Percentiles rank a stretch among this genome's conserved stretches.
phyloP scores from a whole-genome alignment of 441 rosid genomes.

The Erysimum cheiri region DNA sequence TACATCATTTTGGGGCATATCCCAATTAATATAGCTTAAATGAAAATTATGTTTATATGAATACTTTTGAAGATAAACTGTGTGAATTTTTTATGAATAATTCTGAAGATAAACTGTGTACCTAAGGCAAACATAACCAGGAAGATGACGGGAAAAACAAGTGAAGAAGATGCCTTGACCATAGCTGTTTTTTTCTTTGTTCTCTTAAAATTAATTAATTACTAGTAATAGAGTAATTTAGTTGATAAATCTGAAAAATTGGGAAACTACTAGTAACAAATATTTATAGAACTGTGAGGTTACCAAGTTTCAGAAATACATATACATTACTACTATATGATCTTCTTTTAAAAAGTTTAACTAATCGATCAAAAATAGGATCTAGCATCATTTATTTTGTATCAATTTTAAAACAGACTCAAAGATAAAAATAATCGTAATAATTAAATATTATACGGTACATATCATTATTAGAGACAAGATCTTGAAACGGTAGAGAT shows the following conservation, averaged over 20 bases:
- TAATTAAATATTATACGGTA: too few relatives aligned
- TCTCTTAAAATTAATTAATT: background rate
- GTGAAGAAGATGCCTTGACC: background rate
- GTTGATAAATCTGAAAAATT: background rate
- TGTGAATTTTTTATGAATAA: background rate
- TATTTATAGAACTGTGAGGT: background rate
- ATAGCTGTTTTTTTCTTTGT: background rate
- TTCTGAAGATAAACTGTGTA: background rate
- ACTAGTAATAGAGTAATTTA: background rate
- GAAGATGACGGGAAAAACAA: background rate
- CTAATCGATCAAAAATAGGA: background rate
- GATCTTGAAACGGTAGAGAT: too few relatives aligned
- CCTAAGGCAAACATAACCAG: conserved; percentile 3
- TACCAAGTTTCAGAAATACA: background rate
- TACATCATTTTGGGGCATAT: too few relatives aligned
- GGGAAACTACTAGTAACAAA: background rate
- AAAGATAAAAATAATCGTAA: too few relatives aligned
- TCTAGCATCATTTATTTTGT: background rate
- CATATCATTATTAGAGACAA: too few relatives aligned
- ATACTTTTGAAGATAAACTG: too few relatives aligned
- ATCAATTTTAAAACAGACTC: background rate
- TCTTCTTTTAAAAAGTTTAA: background rate
- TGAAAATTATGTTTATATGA: too few relatives aligned
- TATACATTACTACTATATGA: too few relatives aligned
- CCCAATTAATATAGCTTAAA: too few relatives aligned